Base-by-base conservation (phyloP, 208 protist genomes). In the Trypanosoma platydactyli region DNA sequence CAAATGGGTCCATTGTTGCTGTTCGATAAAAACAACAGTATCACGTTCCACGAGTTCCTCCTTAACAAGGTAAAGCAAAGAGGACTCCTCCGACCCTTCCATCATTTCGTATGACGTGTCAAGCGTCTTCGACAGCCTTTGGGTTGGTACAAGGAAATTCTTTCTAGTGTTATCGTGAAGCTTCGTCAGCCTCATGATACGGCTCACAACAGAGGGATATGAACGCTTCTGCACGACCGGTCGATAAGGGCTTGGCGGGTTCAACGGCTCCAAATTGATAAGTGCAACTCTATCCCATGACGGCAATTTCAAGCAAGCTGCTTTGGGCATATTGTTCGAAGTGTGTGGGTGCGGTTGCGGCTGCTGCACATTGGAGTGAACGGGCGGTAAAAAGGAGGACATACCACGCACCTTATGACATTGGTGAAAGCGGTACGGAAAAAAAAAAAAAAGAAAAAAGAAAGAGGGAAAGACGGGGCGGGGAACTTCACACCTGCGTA, bases 211-310 rank as follows among this genome's bases (percentile, higher is more conserved):
- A 20, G 76, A 80, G 9, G 54, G 42, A 53, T 57, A 68, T 24
- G 25, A 6, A 30, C 61, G 61, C 24, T 25, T 55, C 45, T 22
- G 60, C 25, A 68, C n/a, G 20, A 62, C 67, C n/a, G 78, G 63
- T 41, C 75, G 68, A 75, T 89, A 92, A 15, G 86, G 86, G 60
- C 86, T 92, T 24, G 86, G 86, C 11, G 86, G 83, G 0, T 77
- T 59, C 0, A 79, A 72, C 1, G 76, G 73, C 22, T 73, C 62
- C 61, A 30, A 68, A 13, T 68, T 68, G 40, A 64, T 68, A 15
- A 50, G 2, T 27, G 54, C 41, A 4, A 55, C 42, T n/a, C 62
- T 61, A 61, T 68, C 69, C 51, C 69, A 75, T 27, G 55, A 46
- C 5, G 60, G 69, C 40, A 68, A 44, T n/a, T 50, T 61, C 22